Evolutionary conservation across 352 stramenopile genomes (phyloP).

Genomic region (Pythium oligandrum): DNA sequence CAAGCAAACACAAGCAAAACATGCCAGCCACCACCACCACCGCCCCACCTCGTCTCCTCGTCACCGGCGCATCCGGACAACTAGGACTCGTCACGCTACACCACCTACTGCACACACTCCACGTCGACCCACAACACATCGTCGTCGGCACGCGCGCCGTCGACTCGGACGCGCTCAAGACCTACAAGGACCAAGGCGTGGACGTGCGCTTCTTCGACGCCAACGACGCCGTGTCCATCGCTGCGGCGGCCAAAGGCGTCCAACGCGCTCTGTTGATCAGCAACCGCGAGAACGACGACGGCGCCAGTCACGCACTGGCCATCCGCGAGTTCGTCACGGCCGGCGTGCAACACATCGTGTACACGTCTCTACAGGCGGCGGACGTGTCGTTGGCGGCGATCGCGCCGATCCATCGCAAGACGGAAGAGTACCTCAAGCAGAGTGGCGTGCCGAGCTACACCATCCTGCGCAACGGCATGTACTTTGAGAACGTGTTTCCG

Average conservation of each 20-base stretch:
- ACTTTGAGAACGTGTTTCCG: constrained; percentile 10
- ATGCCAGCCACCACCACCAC: no score
- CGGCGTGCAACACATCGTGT: not conserved
- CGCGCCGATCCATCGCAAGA: no score
- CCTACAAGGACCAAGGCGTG: not conserved
- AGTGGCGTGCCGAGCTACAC: constrained; percentile 3
- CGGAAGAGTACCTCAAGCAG: no score
- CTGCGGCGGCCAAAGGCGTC: not conserved
- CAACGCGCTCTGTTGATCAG: not conserved
- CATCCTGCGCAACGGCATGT: constrained; percentile 6
- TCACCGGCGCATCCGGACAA: no score
- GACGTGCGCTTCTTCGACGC: not conserved
- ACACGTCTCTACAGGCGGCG: not conserved
- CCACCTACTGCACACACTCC: no score
- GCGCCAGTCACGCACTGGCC: not conserved
- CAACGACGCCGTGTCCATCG: not conserved
- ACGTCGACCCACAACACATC: no score
- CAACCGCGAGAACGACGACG: not conserved
- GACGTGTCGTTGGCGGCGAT: not conserved
- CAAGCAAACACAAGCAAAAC: no score
- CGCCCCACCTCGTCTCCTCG: no score
- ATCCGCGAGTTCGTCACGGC: not conserved
- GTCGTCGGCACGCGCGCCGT: no score
- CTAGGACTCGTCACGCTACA: no score
- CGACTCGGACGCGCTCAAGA: not conserved